phyloP scores from a whole-genome alignment of 371 early-diverging fungal species.

The Parasitella parasitica region DNA sequence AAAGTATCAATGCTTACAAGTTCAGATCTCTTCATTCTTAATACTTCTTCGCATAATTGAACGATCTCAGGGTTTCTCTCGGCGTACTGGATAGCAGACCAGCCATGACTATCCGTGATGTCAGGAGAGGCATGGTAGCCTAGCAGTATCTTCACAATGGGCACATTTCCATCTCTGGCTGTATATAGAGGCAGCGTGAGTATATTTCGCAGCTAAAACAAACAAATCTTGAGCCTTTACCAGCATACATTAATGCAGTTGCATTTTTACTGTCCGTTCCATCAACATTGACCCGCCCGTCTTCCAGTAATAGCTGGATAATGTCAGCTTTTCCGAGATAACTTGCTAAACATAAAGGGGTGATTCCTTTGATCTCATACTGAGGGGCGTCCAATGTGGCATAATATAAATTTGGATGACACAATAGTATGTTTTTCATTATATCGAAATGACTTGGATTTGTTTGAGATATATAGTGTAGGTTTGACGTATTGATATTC shows the following conservation, averaged over 20 bases:
- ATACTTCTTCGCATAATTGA: conserved; percentile 56
- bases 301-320: conserved; percentile 60
- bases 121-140: conserved; percentile 61
- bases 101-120: conserved; percentile 66
- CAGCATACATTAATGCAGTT: conserved; percentile 81
- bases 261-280: conserved; percentile 71
- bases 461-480: conserved; percentile 59
- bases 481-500: conserved; percentile 59
- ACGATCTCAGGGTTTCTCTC: conserved; percentile 63
- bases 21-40: conserved; percentile 53
- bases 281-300: conserved; percentile 67
- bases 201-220: not conserved
- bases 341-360: conserved; percentile 73
- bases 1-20: conserved; percentile 30
- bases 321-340: conserved; percentile 70
- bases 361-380: conserved; percentile 68
- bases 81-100: conserved; percentile 73
- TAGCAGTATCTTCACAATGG: conserved; percentile 59
- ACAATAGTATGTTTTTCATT: conserved; percentile 55
- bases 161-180: conserved; percentile 71
- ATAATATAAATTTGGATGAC: conserved; percentile 55
- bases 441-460: conserved; percentile 57
- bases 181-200: not conserved
- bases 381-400: conserved; percentile 65
- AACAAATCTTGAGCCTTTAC: conserved; percentile 30